Evolutionary conservation across 2,329 filamentous ascomycete genomes (phyloP).

Genomic region (Cytospora piceae): DNA sequence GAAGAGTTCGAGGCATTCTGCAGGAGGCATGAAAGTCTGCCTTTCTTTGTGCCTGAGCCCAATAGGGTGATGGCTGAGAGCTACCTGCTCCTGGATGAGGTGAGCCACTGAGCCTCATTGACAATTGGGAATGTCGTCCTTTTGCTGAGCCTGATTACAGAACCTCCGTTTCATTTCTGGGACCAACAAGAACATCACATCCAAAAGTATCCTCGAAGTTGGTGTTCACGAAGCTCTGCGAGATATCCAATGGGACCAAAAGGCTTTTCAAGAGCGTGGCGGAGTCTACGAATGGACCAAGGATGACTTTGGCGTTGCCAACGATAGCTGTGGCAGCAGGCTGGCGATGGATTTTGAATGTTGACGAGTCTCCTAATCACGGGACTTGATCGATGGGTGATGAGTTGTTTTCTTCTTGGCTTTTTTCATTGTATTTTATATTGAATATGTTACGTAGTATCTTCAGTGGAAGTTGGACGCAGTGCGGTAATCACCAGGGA

Average conservation of each 20-base stretch:
- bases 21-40: constrained; percentile 44
- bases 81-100: constrained; percentile 57
- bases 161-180: constrained; percentile 9
- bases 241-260: constrained; percentile 9
- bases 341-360: constrained; percentile 7
- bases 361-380: background rate
- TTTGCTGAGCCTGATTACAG: background rate
- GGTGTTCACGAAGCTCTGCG: constrained; percentile 35
- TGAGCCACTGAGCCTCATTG: background rate
- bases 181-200: constrained; percentile 15
- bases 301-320: background rate
- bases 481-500: too few species aligned
- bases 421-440: too few species aligned
- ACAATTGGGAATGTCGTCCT: background rate
- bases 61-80: constrained; percentile 55
- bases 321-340: background rate
- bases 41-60: constrained; percentile 51
- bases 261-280: constrained; percentile 7
- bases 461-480: too few species aligned
- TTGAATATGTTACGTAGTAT: background rate
- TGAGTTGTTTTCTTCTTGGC: too few species aligned
- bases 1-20: constrained; percentile 53
- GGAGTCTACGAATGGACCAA: constrained; percentile 22
- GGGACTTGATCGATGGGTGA: background rate
- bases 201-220: constrained; percentile 1